phyloP scores from a whole-genome alignment of 495 filamentous ascomycete species.

The Penicillium robsamsonii region DNA sequence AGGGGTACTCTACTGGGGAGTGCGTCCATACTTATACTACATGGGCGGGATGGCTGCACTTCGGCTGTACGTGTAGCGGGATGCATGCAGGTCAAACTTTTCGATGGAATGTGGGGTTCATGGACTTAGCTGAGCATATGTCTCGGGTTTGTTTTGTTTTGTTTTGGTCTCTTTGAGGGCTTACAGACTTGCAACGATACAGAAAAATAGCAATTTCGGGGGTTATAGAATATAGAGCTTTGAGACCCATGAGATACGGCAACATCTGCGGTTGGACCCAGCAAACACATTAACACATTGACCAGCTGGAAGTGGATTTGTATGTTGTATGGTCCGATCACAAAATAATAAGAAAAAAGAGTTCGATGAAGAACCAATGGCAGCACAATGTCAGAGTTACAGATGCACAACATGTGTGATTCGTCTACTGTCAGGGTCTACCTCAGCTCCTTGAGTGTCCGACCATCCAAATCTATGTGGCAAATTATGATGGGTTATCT shows the following conservation, averaged over 20 bases:
- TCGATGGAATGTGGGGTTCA: conserved; percentile 31
- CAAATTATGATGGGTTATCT: conserved; percentile 16
- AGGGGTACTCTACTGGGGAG: conserved; percentile 16
- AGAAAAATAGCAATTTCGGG: not conserved
- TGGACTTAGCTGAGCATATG: conserved; percentile 3
- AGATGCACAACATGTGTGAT: conserved; percentile 19
- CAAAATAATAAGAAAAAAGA: not conserved
- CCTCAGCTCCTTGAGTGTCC: conserved; percentile 10
- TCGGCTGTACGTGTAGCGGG: conserved; percentile 16
- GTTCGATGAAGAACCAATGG: conserved; percentile 6
- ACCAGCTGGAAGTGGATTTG: not conserved
- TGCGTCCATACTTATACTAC: conserved; percentile 24
- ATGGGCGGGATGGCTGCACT: conserved; percentile 6
- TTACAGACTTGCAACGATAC: not conserved
- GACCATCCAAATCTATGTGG: not conserved
- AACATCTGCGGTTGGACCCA: not conserved
- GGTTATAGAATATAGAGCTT: not conserved
- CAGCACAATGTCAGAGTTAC: not conserved
- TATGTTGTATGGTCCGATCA: not conserved
- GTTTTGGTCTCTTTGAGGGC: not conserved
- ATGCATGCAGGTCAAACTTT: conserved; percentile 31
- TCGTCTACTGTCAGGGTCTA: conserved; percentile 20
- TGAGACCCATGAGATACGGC: not conserved
- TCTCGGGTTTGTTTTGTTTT: conserved; percentile 8
- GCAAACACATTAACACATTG: not conserved